Conservation (phyloP, 129 eudicot species). For the Cynara cardunculus region DNA sequence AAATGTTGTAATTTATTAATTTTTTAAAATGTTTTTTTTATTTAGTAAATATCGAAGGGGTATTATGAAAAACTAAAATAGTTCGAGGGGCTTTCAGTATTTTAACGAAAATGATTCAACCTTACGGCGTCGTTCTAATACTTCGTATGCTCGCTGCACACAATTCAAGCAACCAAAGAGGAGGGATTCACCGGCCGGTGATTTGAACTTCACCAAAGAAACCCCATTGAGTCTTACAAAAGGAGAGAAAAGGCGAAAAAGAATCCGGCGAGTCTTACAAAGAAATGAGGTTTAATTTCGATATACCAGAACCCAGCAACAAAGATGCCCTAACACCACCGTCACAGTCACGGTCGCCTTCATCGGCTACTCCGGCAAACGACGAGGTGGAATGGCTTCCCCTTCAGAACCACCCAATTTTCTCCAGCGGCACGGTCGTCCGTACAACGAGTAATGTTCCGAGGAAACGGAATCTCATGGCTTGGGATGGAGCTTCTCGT, state of each 20-base stretch:
- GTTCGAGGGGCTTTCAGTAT: not conserved
- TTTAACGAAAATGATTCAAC: not conserved
- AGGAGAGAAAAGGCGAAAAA: not conserved
- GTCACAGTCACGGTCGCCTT: conserved; percentile 31
- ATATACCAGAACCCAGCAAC: conserved; percentile 32
- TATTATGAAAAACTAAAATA: not conserved
- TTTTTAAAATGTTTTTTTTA: no score
- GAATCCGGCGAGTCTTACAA: not conserved
- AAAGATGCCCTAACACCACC: conserved; percentile 35
- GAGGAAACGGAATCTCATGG: conserved; percentile 44
- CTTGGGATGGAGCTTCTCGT: conserved; percentile 97
- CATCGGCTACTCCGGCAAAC: conserved; percentile 47
- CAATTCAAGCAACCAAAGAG: not conserved
- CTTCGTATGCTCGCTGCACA: not conserved
- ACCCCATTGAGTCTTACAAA: not conserved
- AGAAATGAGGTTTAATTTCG: conserved; percentile 60
- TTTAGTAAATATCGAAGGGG: not conserved
- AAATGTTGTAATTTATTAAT: no score
- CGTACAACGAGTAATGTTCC: conserved; percentile 11
- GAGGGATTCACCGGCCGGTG: conserved; percentile 20
- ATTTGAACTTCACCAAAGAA: conserved; percentile 6
- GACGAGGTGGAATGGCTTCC: conserved; percentile 89
- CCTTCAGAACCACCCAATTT: conserved; percentile 74
- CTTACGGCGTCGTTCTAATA: conserved; percentile 17
- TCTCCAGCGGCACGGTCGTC: conserved; percentile 30